Conservation (phyloP, 2,329 filamentous ascomycete genomes). For the Rutstroemia sp. region DNA sequence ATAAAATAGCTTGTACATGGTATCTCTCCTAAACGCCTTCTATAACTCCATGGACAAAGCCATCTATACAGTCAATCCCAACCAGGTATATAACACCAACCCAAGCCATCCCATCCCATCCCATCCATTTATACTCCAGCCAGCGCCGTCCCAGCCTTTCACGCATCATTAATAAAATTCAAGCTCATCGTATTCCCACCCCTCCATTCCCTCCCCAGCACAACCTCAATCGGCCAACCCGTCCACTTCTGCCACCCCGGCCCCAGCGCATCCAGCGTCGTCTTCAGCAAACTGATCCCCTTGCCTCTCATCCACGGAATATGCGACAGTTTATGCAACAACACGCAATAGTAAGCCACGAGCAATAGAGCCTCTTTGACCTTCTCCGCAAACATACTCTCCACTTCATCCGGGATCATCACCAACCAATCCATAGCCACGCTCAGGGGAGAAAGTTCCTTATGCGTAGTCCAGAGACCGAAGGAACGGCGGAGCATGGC, state of each 20-base stretch:
- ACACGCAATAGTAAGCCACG: conserved; percentile 33
- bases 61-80: too few relatives aligned
- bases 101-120: neutral
- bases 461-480: conserved; percentile 20
- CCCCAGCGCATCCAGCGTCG: conserved; percentile 26
- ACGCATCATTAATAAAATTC: conserved; percentile 3
- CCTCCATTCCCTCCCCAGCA: conserved; percentile 9
- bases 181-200: conserved; percentile 4
- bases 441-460: conserved; percentile 14
- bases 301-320: conserved; percentile 39
- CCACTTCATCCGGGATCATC: conserved; percentile 27
- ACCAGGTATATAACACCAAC: too few relatives aligned
- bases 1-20: too few relatives aligned
- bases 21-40: too few relatives aligned
- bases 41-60: too few relatives aligned
- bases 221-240: conserved; percentile 20
- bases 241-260: conserved; percentile 21
- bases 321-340: conserved; percentile 31
- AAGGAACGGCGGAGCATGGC: conserved; percentile 14
- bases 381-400: conserved; percentile 29
- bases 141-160: too few relatives aligned
- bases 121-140: too few relatives aligned
- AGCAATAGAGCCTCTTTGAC: conserved; percentile 33
- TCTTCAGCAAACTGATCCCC: conserved; percentile 32
- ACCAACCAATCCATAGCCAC: conserved; percentile 33